A percentile compares a stretch with the other conserved stretches of the same genome.
Conservation (phyloP, 345 rosid genomes). For the Aegle marmelos region DNA sequence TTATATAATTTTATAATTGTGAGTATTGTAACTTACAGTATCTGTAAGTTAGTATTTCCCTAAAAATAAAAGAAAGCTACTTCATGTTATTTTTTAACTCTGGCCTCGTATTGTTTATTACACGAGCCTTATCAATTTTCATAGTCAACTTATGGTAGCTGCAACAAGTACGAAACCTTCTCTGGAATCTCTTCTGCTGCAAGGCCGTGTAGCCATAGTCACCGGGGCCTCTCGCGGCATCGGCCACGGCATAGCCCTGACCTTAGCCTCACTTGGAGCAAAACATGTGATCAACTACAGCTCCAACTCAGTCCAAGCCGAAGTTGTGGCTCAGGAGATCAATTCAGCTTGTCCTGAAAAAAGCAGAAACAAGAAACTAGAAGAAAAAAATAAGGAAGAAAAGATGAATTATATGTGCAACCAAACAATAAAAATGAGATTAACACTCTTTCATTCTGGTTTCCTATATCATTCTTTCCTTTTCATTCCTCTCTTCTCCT, state of each 20-base stretch:
- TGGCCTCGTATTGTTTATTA: too few relatives aligned
- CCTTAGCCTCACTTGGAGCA: slow-evolving; percentile 28
- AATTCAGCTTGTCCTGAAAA: slow-evolving; percentile 9
- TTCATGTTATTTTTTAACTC: neutral
- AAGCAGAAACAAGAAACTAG: too few relatives aligned
- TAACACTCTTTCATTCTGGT: too few relatives aligned
- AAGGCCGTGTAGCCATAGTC: slow-evolving; percentile 29
- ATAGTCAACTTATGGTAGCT: neutral
- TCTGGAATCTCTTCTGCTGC: slow-evolving; percentile 8
- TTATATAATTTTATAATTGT: too few relatives aligned
- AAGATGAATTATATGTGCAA: too few relatives aligned
- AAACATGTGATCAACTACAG: slow-evolving; percentile 31
- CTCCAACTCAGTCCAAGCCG: slow-evolving; percentile 28
- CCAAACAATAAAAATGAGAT: too few relatives aligned
- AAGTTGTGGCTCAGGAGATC: slow-evolving; percentile 22
- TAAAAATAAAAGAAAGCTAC: too few relatives aligned
- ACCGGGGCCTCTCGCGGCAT: slow-evolving; percentile 32
- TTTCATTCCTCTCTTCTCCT: too few relatives aligned
- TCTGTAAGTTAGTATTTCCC: too few relatives aligned
- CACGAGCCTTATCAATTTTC: neutral
- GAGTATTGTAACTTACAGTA: too few relatives aligned
- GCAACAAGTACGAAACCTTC: neutral
- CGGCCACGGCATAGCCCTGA: slow-evolving; percentile 23
- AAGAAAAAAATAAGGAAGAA: too few relatives aligned
- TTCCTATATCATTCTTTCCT: too few relatives aligned